These are phyloP conservation scores for Imleria badia DNA, from an alignment of 768 basidiomycete genomes.

Conservation along the genomic window DNA sequence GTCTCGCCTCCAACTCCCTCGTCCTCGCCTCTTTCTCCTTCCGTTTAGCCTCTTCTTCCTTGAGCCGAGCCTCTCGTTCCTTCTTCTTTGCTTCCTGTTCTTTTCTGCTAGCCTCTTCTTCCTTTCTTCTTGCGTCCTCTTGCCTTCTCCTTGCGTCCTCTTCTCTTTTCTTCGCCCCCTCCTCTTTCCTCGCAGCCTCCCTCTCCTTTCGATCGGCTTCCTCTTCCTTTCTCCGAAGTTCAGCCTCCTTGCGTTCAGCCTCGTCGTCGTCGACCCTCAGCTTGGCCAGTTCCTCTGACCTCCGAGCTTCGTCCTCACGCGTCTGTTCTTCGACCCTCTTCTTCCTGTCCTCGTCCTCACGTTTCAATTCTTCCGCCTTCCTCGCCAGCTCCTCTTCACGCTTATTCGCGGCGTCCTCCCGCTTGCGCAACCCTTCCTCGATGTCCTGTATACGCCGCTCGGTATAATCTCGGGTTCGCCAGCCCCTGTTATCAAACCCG, in stretches of 20 bases:
- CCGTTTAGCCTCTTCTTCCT: conserved; percentile 27
- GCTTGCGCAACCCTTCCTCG: conserved; percentile 31
- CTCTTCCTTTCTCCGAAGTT: conserved; percentile 33
- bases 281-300: conserved; percentile 28
- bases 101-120: conserved; percentile 31
- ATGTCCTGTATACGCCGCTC: conserved; percentile 34
- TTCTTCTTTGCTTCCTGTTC: conserved; percentile 22
- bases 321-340: conserved; percentile 27
- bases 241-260: conserved; percentile 26
- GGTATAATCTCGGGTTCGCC: conserved; percentile 32
- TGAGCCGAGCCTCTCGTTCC: conserved; percentile 18
- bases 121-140: conserved; percentile 30
- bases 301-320: conserved; percentile 29
- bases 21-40: conserved; percentile 29
- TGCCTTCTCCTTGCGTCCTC: conserved; percentile 26
- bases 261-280: conserved; percentile 27
- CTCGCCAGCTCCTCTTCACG: conserved; percentile 35
- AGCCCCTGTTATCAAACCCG: conserved; percentile 30
- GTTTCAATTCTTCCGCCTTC: conserved; percentile 37
- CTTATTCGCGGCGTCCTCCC: conserved; percentile 34
- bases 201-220: conserved; percentile 31
- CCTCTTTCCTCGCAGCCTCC: conserved; percentile 27
- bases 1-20: conserved; percentile 21
- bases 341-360: conserved; percentile 29
- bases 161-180: conserved; percentile 21